Evolutionary conservation across 2,329 filamentous ascomycete genomes (phyloP).

Genomic region (Macrophomina phaseolina): DNA sequence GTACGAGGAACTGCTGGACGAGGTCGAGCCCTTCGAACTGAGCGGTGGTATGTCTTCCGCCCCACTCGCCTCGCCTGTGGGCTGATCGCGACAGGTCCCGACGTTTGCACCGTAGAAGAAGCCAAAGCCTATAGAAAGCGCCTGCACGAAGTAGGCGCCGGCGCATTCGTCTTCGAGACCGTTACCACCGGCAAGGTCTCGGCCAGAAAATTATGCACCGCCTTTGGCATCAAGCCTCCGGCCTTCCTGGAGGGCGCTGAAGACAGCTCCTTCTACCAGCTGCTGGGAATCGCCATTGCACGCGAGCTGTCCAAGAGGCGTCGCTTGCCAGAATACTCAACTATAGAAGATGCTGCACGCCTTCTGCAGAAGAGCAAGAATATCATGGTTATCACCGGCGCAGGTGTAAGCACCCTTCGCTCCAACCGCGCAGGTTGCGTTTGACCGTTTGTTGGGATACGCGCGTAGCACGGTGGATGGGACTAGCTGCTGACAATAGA

Average conservation of each 20-base stretch:
- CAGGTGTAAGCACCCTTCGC: slow-evolving; percentile 59
- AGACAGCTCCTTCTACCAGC: slow-evolving; percentile 76
- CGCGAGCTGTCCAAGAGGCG: slow-evolving; percentile 81
- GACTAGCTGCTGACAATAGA: slow-evolving; percentile 31
- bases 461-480: background rate
- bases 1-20: slow-evolving; percentile 32
- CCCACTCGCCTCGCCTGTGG: background rate
- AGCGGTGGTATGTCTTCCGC: slow-evolving; percentile 20
- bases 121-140: slow-evolving; percentile 70
- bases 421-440: slow-evolving; percentile 42
- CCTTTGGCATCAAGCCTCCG: slow-evolving; percentile 79
- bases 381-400: slow-evolving; percentile 92
- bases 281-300: slow-evolving; percentile 78
- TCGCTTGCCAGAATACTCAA: slow-evolving; percentile 81
- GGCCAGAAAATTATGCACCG: slow-evolving; percentile 82
- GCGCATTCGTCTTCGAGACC: slow-evolving; percentile 75
- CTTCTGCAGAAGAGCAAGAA: slow-evolving; percentile 77
- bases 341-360: slow-evolving; percentile 82
- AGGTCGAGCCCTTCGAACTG: slow-evolving; percentile 27
- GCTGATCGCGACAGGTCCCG: slow-evolving; percentile 32
- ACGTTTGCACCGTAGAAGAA: slow-evolving; percentile 56
- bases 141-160: slow-evolving; percentile 77
- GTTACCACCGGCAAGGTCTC: slow-evolving; percentile 72
- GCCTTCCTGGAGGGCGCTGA: slow-evolving; percentile 71
- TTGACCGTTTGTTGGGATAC: background rate